phyloP scores from a whole-genome alignment of 768 basidiomycete genomes.

The Rhodocollybia butyracea region DNA sequence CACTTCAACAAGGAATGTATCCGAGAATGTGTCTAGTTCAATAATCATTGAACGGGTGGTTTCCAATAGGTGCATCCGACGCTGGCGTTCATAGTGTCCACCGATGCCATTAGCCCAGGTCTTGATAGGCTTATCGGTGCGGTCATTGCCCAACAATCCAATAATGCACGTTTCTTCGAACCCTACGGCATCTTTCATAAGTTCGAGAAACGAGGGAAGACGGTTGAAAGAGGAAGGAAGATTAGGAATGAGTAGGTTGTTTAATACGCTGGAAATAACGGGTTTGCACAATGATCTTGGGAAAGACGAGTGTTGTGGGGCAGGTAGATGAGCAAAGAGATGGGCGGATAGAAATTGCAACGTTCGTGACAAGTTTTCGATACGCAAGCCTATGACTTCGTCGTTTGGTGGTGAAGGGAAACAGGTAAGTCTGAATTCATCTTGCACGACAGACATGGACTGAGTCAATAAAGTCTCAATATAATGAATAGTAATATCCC shows the following conservation, averaged over 20 bases:
- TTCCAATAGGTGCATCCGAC: conserved; percentile 66
- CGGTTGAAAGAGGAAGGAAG: conserved; percentile 62
- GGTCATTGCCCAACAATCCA: conserved; percentile 44
- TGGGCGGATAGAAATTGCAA: conserved; percentile 61
- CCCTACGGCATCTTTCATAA: conserved; percentile 52
- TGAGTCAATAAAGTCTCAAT: conserved; percentile 57
- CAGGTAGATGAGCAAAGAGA: conserved; percentile 56
- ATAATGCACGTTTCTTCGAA: conserved; percentile 63
- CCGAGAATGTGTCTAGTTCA: conserved; percentile 30
- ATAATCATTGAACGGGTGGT: conserved; percentile 54
- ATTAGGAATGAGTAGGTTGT: conserved; percentile 63
- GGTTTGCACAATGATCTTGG: conserved; percentile 59
- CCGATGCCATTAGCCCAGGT: conserved; percentile 68
- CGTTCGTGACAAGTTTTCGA: conserved; percentile 53
- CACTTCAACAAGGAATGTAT: conserved; percentile 39
- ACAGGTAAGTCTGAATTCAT: conserved; percentile 46
- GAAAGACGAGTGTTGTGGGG: conserved; percentile 41
- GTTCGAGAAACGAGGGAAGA: conserved; percentile 59
- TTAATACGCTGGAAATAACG: conserved; percentile 56
- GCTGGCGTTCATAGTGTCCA: conserved; percentile 74
- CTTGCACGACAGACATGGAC: conserved; percentile 38
- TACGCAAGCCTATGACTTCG: conserved; percentile 35
- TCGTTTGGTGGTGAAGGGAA: conserved; percentile 41
- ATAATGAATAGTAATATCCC: conserved; percentile 59
- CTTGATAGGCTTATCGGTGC: conserved; percentile 51